A percentile compares a stretch with the other conserved stretches of the same genome.
Evolutionary conservation across 805 yeast genomes (phyloP).

Genomic region (Starmerella gropengiesseri): DNA sequence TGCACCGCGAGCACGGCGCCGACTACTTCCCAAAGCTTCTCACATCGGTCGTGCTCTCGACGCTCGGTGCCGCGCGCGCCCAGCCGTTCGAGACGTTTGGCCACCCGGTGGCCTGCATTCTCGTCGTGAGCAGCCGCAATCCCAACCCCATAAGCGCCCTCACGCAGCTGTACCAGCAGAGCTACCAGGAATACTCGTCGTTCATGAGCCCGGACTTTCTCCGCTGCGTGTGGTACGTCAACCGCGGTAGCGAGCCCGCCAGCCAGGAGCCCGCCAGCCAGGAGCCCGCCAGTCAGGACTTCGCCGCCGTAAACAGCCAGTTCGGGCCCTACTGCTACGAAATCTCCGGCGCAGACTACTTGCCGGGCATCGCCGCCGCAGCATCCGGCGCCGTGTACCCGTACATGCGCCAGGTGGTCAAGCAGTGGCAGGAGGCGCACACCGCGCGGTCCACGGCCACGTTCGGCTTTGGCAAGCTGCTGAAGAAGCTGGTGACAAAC

Average conservation of each 20-base stretch:
- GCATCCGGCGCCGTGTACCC: constrained; percentile 51
- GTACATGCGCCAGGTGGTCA: constrained; percentile 73
- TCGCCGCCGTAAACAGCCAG: constrained; percentile 15
- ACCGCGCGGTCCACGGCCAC: background rate
- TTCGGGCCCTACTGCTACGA: constrained; percentile 29
- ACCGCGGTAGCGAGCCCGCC: background rate
- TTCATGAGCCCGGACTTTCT: constrained; percentile 23
- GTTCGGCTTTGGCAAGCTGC: constrained; percentile 19
- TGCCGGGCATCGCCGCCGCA: constrained; percentile 39
- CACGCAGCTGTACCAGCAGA: constrained; percentile 39
- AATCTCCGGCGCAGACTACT: constrained; percentile 32
- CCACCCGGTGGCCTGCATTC: constrained; percentile 71
- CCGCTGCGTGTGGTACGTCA: constrained; percentile 15
- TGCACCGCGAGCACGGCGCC: background rate
- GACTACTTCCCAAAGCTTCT: background rate
- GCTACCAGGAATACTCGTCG: constrained; percentile 30
- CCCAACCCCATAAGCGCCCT: constrained; percentile 50
- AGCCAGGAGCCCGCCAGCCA: too few relatives aligned
- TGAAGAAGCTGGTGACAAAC: constrained; percentile 16
- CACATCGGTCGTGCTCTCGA: constrained; percentile 4
- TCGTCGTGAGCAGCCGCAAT: constrained; percentile 51
- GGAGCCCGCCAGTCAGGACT: constrained; percentile 8
- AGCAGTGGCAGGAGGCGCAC: constrained; percentile 42
- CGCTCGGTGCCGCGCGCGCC: constrained; percentile 6
- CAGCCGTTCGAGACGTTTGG: constrained; percentile 69